Evolutionary conservation across 768 basidiomycete species (phyloP).

Genomic region (Boletus pseudo-olivaceus): DNA sequence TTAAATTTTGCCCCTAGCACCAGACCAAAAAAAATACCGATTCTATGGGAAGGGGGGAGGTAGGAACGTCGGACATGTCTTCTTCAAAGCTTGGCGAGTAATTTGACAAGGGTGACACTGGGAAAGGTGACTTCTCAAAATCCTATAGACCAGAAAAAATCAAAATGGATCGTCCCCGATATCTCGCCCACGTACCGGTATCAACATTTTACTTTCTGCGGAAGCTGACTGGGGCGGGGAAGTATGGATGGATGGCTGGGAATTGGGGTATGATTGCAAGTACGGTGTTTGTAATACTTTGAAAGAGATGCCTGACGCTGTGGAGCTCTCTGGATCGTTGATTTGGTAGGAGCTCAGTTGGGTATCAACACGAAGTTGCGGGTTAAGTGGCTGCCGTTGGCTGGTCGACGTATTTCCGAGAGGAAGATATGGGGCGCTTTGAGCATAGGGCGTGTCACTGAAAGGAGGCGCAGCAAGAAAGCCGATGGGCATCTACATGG

Average conservation of each 20-base stretch:
- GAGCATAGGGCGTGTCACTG: neutral
- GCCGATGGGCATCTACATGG: slow-evolving; percentile 2
- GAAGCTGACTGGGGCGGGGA: slow-evolving; percentile 12
- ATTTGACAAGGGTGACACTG: slow-evolving; percentile 10
- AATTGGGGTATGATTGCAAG: neutral
- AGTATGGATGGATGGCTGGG: slow-evolving; percentile 2
- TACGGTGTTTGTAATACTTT: slow-evolving; percentile 10
- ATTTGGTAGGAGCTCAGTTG: slow-evolving; percentile 3
- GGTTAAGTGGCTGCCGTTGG: slow-evolving; percentile 8
- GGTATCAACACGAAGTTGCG: slow-evolving; percentile 21
- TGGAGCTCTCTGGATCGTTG: slow-evolving; percentile 15
- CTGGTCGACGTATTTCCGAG: neutral
- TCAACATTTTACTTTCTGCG: neutral
- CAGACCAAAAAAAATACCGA: slow-evolving; percentile 6
- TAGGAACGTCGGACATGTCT: neutral
- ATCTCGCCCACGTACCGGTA: slow-evolving; percentile 8
- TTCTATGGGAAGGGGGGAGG: neutral
- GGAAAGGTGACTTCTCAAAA: slow-evolving; percentile 6
- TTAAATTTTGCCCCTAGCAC: neutral
- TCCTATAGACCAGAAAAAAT: slow-evolving; percentile 11
- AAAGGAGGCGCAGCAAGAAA: neutral
- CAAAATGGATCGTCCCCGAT: neutral
- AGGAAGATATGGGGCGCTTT: neutral
- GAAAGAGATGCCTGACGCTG: slow-evolving; percentile 13
- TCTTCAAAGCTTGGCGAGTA: slow-evolving; percentile 1